A percentile compares a stretch with the other conserved stretches of the same genome.
Conservation (phyloP, 2,329 filamentous ascomycete species). For the Fusarium decemcellulare region DNA sequence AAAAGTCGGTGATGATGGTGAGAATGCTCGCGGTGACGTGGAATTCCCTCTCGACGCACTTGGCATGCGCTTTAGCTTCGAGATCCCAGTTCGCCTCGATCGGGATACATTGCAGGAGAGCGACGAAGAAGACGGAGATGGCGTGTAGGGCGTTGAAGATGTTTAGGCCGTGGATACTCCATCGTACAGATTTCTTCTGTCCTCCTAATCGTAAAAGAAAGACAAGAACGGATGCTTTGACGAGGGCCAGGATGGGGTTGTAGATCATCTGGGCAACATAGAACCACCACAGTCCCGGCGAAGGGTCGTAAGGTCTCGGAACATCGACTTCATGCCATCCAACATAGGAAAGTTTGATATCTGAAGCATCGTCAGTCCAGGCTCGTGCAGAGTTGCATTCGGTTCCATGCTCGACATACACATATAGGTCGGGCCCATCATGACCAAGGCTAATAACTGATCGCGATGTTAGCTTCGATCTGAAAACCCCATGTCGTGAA, state of each 20-base stretch:
- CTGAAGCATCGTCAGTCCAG: conserved; percentile 10
- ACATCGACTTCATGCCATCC: conserved; percentile 23
- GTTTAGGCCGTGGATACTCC: conserved; percentile 49
- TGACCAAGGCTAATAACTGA: conserved; percentile 23
- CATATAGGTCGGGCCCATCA: conserved; percentile 27
- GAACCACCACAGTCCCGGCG: conserved; percentile 47
- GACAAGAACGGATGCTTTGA: conserved; percentile 60
- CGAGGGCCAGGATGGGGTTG: conserved; percentile 60
- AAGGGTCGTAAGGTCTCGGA: conserved; percentile 11
- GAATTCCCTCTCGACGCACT: conserved; percentile 47
- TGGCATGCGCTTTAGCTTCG: not conserved
- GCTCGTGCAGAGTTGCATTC: not conserved
- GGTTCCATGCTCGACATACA: conserved; percentile 17
- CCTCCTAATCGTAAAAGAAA: conserved; percentile 59
- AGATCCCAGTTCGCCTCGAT: conserved; percentile 30
- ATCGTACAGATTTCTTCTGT: conserved; percentile 48
- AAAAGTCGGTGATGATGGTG: conserved; percentile 57
- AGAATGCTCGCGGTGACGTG: conserved; percentile 53
- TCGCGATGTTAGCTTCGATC: conserved; percentile 4
- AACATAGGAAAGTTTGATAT: conserved; percentile 22
- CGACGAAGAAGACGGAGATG: conserved; percentile 53
- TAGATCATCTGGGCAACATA: conserved; percentile 58
- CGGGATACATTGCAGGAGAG: conserved; percentile 57
- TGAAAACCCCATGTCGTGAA: not conserved
- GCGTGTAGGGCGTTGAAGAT: conserved; percentile 52